Percentiles rank a stretch among this genome's conserved stretches.
These are phyloP conservation scores for Exutisphaerella laricina DNA, from an alignment of 2,329 filamentous ascomycete species.

Conservation along the genomic window DNA sequence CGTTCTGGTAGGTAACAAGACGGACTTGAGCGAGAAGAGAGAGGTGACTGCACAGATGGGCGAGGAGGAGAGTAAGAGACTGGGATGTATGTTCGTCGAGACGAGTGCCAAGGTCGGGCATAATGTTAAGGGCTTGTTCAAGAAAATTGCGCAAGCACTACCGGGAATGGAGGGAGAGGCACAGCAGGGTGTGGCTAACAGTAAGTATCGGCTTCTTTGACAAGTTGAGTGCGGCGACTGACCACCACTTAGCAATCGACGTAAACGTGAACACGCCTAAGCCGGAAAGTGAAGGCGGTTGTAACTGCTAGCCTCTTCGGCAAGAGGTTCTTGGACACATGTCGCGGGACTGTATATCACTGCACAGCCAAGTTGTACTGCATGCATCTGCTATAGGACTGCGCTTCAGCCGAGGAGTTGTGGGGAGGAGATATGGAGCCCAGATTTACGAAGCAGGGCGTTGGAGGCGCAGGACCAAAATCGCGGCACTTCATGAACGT, in stretches of 20 bases:
- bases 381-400: background rate
- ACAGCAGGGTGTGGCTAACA: constrained; percentile 70
- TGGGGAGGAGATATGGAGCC: background rate
- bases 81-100: constrained; percentile 98
- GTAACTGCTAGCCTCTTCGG: constrained; percentile 31
- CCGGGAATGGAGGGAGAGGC: constrained; percentile 95
- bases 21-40: constrained; percentile 94
- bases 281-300: constrained; percentile 35
- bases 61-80: constrained; percentile 96
- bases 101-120: constrained; percentile 96
- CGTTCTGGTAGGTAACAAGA: constrained; percentile 98
- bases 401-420: background rate
- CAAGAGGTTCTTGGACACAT: no score
- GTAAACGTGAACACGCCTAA: constrained; percentile 34
- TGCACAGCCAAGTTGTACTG: background rate
- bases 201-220: constrained; percentile 49
- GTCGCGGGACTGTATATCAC: background rate
- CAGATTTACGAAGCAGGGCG: constrained; percentile 8
- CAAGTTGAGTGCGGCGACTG: constrained; percentile 12
- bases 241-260: constrained; percentile 31
- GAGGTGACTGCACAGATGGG: constrained; percentile 95
- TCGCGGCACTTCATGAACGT: no score
- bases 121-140: constrained; percentile 96
- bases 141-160: constrained; percentile 94
- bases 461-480: constrained; percentile 7